Evolutionary conservation across 176 grass and related monocot genomes (phyloP).

Genomic region (Bonia amplexicaulis): DNA sequence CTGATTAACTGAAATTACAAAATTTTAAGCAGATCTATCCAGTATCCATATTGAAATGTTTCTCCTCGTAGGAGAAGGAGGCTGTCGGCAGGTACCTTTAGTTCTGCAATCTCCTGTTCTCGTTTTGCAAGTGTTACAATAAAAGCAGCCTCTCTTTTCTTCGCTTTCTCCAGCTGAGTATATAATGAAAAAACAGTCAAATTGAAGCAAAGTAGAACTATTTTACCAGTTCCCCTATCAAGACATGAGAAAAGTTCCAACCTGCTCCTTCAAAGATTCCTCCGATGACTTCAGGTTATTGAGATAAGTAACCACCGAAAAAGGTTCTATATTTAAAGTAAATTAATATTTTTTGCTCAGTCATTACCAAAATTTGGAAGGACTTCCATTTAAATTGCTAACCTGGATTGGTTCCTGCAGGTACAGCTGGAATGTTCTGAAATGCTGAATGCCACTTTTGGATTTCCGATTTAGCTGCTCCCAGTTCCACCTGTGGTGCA

Average conservation of each 20-base stretch:
- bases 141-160: slow-evolving; percentile 96
- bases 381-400: slow-evolving; percentile 7
- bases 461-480: slow-evolving; percentile 77
- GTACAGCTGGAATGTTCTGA: slow-evolving; percentile 66
- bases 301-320: slow-evolving; percentile 75
- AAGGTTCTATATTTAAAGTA: slow-evolving; percentile 57
- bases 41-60: neutral
- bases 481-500: slow-evolving; percentile 57
- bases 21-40: neutral
- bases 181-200: slow-evolving; percentile 24
- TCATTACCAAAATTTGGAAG: slow-evolving; percentile 1
- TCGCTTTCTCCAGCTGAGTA: slow-evolving; percentile 92
- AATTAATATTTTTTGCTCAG: slow-evolving; percentile 11
- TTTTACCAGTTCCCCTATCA: neutral
- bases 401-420: slow-evolving; percentile 73
- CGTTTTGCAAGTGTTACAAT: slow-evolving; percentile 98
- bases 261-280: slow-evolving; percentile 95
- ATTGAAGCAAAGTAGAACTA: neutral
- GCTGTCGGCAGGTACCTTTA: slow-evolving; percentile 51
- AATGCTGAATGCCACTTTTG: slow-evolving; percentile 95
- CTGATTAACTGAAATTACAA: neutral
- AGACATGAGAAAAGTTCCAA: slow-evolving; percentile 22
- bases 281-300: slow-evolving; percentile 91
- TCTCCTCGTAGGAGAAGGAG: neutral
- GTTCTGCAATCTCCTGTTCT: slow-evolving; percentile 91